Evolutionary conservation across 2,329 filamentous ascomycete genomes (phyloP).

Genomic region (Colletotrichum simmondsii): DNA sequence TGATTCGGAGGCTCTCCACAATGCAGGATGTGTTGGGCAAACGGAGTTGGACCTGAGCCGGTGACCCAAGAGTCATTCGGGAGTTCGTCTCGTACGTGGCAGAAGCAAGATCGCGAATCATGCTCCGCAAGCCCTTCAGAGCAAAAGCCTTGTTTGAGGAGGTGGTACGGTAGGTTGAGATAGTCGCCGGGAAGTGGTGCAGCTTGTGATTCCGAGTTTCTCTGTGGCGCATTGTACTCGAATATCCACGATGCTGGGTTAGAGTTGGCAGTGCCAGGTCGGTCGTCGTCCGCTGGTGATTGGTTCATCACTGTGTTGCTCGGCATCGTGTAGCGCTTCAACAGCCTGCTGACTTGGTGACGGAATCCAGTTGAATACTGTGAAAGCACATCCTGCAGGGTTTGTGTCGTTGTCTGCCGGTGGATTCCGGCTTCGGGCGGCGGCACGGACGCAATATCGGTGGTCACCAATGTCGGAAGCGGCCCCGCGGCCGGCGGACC

Average conservation of each 20-base stretch:
- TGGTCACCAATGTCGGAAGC: slow-evolving; percentile 19
- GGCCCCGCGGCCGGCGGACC: slow-evolving; percentile 1
- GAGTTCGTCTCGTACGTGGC: slow-evolving; percentile 40
- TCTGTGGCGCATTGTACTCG: slow-evolving; percentile 41
- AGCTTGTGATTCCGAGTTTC: slow-evolving; percentile 32
- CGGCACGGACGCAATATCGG: slow-evolving; percentile 4
- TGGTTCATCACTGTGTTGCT: slow-evolving; percentile 36
- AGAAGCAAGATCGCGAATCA: slow-evolving; percentile 41
- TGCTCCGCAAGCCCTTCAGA: slow-evolving; percentile 38
- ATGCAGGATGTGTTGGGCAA: slow-evolving; percentile 25
- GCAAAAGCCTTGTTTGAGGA: slow-evolving; percentile 35
- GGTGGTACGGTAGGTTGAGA: slow-evolving; percentile 46
- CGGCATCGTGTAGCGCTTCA: slow-evolving; percentile 52
- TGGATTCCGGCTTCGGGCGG: slow-evolving; percentile 41
- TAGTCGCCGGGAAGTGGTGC: slow-evolving; percentile 61
- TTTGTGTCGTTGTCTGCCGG: slow-evolving; percentile 49
- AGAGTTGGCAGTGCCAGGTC: slow-evolving; percentile 27
- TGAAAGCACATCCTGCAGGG: slow-evolving; percentile 45
- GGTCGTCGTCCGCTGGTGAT: slow-evolving; percentile 40
- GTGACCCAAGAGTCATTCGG: slow-evolving; percentile 44
- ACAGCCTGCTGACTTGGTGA: slow-evolving; percentile 48
- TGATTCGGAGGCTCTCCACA: slow-evolving; percentile 32
- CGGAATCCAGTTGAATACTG: slow-evolving; percentile 47
- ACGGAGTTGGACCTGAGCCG: slow-evolving; percentile 37
- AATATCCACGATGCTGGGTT: slow-evolving; percentile 41